Base-by-base conservation (phyloP, 75 land plant species). In the Gnetum montanum region DNA sequence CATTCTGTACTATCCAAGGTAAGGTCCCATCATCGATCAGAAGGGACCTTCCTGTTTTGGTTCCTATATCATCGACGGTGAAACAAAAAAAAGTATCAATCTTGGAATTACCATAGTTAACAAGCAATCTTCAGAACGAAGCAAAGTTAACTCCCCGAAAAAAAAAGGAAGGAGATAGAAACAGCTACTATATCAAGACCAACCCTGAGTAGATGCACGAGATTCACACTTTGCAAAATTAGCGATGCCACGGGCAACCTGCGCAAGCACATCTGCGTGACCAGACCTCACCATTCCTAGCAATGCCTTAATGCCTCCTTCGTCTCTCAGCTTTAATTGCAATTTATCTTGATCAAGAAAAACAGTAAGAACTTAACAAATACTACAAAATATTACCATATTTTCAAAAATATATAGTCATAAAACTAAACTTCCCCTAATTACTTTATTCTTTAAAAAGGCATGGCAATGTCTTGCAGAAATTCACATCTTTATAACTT, bases 181-280 rank as follows among this genome's bases (percentile, higher is more conserved):
- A n/a, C n/a, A n/a, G n/a, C n/a, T n/a, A n/a, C n/a, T n/a, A n/a
- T n/a, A n/a, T n/a, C n/a, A n/a, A n/a, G n/a, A n/a, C n/a, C n/a
- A 35, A 85, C 84, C 84, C 66, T 82, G 87, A 43, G 47, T 61
- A 19, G 65, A 63, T 59, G 61, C 74, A 26, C 91, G 70, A 38
- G 91, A 72, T 60, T 86, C 91, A 52, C 86, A 83, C 44, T 86
- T 86, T 38, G 87, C 80, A 64, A 83, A 86, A 62, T 86, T 86
- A 33, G 91, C 86, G 24, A 86, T 45, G 29, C 91, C 91, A 51
- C 91, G 41, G 8, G 83, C 83, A 55, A 86, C 63, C 43, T 86
- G 91, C 12, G 87, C 80, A 46, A 83, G 64, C 12, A 86, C 91
- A 70, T 86, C 87, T 54, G 46, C 45, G 53, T 73, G 78, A 31